Conservation (phyloP, 78 protist genomes). For the Speleostelium caveatum region DNA sequence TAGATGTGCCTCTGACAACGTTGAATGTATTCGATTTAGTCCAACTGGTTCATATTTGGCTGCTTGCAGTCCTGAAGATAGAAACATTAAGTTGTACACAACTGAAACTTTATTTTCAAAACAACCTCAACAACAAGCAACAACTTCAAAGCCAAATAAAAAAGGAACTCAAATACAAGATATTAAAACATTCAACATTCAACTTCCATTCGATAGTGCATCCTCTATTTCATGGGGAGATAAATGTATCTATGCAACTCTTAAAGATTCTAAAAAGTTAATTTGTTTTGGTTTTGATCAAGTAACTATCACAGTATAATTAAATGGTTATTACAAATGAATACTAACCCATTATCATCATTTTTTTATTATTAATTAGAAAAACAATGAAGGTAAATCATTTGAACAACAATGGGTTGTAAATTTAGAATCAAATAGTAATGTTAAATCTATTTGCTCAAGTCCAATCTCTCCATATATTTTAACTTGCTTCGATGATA, state of each 20-base stretch:
- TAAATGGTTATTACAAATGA: background rate
- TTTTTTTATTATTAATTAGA: background rate
- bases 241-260: slow-evolving; percentile 16
- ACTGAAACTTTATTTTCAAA: background rate
- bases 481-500: slow-evolving; percentile 40
- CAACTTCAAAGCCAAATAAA: no score
- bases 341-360: background rate
- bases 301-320: background rate
- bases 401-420: slow-evolving; percentile 14
- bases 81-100: slow-evolving; percentile 4
- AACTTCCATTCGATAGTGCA: slow-evolving; percentile 63
- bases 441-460: slow-evolving; percentile 13
- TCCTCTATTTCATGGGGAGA: slow-evolving; percentile 31
- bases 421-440: slow-evolving; percentile 1
- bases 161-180: no score
- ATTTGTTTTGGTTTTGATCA: slow-evolving; percentile 17
- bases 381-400: slow-evolving; percentile 34
- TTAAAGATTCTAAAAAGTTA: slow-evolving; percentile 37
- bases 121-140: slow-evolving; percentile 6
- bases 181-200: slow-evolving; percentile 16
- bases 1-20: background rate
- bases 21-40: slow-evolving; percentile 11
- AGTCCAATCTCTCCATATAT: slow-evolving; percentile 5
- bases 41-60: slow-evolving; percentile 4
- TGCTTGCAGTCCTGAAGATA: background rate